phyloP scores from a whole-genome alignment of 2,329 filamentous ascomycete species.

The Cercospora berteroae region DNA sequence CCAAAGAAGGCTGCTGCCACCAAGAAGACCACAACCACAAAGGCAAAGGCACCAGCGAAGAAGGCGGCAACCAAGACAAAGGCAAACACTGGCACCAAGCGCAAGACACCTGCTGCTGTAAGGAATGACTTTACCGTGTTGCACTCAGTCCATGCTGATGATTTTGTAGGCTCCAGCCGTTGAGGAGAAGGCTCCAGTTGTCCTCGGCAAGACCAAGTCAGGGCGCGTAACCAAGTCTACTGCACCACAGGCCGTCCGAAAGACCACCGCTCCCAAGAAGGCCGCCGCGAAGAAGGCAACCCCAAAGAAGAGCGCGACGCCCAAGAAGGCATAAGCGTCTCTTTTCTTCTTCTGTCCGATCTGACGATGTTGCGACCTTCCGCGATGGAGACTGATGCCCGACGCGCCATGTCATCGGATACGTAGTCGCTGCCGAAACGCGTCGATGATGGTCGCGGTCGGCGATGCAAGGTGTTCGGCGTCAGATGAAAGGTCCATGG shows the following conservation, averaged over 20 bases:
- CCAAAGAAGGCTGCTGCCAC: conserved; percentile 54
- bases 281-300: conserved; percentile 42
- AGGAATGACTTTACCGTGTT: conserved; percentile 12
- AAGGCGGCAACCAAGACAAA: conserved; percentile 38
- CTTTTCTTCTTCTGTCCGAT: conserved; percentile 12
- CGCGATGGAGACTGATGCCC: conserved; percentile 6
- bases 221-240: conserved; percentile 76
- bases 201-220: conserved; percentile 79
- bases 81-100: conserved; percentile 48
- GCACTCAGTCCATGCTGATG: conserved; percentile 19
- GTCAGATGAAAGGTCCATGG: conserved; percentile 16
- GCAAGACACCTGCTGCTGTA: conserved; percentile 43
- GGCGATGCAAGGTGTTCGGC: conserved; percentile 15
- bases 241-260: conserved; percentile 46
- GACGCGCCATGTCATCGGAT: conserved; percentile 14
- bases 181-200: conserved; percentile 64
- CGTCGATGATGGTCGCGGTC: conserved; percentile 6
- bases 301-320: conserved; percentile 47
- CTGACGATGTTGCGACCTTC: conserved; percentile 10
- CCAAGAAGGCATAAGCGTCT: conserved; percentile 33
- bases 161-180: conserved; percentile 59
- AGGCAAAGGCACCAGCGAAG: conserved; percentile 45
- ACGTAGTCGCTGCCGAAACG: neutral
- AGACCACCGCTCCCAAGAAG: conserved; percentile 44
- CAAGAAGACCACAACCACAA: conserved; percentile 48